Evolutionary conservation across 371 early-diverging fungal genomes (phyloP), one percentile per base, ranked within the genome.

Genomic region (Umbelopsis sp.): DNA sequence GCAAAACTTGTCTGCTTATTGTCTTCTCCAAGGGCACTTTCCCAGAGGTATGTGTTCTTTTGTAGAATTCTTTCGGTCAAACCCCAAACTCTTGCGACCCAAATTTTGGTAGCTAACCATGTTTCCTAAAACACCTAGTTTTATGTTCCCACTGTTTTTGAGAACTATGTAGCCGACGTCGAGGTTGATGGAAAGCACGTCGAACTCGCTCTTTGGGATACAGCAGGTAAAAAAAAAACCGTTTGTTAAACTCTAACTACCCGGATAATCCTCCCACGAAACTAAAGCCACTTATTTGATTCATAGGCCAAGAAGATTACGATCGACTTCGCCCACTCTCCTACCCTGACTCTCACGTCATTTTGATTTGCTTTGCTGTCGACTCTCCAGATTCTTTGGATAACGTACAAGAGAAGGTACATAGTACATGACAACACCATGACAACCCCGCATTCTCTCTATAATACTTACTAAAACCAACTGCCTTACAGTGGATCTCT

Each of bases 181-280:
- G 88, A 92, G 69, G 92, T 97, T 18, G 97, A 98, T 83, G 95
- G 93, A 74, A 91, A 89, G 81, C 88, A 88, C 12, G 94, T 98
- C 44, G 96, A 98, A 81, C 86, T 99, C 38, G 95, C 97, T 38
- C 83, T 99, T 50, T 98, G 99, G 98, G 99, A 99, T 91, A 98
- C 99, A 24, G 98, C 99, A 57, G 97, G 96, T 80, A 90, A 64
- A 44, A 6, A 29, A 90, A 64, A 44, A 6, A 29, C 29, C 25
- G n/a, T 20, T 50, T 46, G 25, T 45, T 24, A 41, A 41, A 41
- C 1, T 41, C 12, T 41, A 41, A 41, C 12, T 10, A 41, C 41
- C 12, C 41, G 41, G 41, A 41, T 38, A 38, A 38, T 7, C 7
- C 38, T 12, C 41, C 41, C 41, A 41, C 41, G 10, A 12, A 7